Evolutionary conservation across 306 rosid species (phyloP), one percentile per base, ranked within the genome.

Genomic region (Senna siamea): DNA sequence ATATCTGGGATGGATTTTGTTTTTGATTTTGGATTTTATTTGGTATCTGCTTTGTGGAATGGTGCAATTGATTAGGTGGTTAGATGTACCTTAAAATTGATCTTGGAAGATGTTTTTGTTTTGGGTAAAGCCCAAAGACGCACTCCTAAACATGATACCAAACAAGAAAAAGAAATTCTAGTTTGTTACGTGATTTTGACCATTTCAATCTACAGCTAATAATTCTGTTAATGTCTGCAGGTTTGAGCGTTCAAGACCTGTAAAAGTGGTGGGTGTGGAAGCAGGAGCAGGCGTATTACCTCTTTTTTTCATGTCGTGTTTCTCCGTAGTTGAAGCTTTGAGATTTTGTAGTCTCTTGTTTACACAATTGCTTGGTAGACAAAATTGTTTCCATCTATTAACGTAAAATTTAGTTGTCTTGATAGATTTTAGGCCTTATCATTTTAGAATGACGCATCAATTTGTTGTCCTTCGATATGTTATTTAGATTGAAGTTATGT

Each of bases 171-270:
- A 54, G 9, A 10, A 30, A 19, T 34, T 34, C 51, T 34, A n/a
- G 32, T 52, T 40, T 34, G 66, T 40, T 7, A 54, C 61, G 26
- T 18, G 28, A 62, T 17, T 9, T 11, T 37, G 17, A 10, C 17
- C 22, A 7, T n/a, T 54, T 13, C 48, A 22, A 66, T 64, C 15
- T 0, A 46, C 34, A 9, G n/a, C 13, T 35, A 15, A 20, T 53
- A 43, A n/a, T 37, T 66, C 4, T 6, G n/a, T 28, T 37, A 18
- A 37, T 35, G 22, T 40, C 41, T 82, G 82, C 75, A 92, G 98
- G 98, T 79, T 79, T 92, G 81, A 86, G 80, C 46, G 96, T 92
- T 17, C 98, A 88, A 68, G 98, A 92, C 32, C 89, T 85, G 66
- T 89, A 86, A 89, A 62, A 59, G 50, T 3, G n/a, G 2, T 7